Evolutionary conservation across 345 rosid species (phyloP).

Genomic region (Gossypium turneri): DNA sequence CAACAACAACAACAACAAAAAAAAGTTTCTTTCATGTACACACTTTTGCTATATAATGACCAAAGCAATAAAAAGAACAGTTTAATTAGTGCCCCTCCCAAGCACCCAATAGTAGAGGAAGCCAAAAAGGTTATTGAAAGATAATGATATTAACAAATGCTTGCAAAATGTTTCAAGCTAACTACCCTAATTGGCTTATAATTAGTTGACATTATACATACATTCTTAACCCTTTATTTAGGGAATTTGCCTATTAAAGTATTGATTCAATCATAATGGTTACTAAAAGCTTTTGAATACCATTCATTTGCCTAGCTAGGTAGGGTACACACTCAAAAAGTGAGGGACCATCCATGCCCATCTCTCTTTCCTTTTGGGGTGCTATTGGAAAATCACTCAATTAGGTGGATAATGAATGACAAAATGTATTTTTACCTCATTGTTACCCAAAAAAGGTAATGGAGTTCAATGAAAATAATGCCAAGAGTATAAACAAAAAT

Average conservation of each 20-base stretch:
- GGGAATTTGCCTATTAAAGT: background rate
- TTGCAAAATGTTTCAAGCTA: conserved; percentile 9
- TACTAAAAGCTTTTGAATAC: background rate
- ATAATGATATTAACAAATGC: background rate
- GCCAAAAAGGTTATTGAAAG: background rate
- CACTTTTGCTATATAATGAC: too few relatives aligned
- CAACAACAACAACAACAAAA: too few relatives aligned
- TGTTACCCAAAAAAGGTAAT: too few relatives aligned
- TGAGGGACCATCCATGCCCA: background rate
- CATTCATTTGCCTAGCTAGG: background rate
- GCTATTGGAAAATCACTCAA: background rate
- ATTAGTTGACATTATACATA: background rate
- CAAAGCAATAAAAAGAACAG: background rate
- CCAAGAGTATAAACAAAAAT: too few relatives aligned
- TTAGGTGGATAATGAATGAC: too few relatives aligned
- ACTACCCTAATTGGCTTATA: background rate
- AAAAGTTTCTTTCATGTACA: too few relatives aligned
- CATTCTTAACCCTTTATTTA: background rate
- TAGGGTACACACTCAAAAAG: background rate
- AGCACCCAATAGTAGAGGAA: background rate
- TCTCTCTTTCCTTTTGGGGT: background rate
- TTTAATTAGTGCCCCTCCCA: background rate
- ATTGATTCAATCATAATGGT: background rate
- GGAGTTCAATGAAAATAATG: too few relatives aligned
- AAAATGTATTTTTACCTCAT: too few relatives aligned